Evolutionary conservation across 495 filamentous ascomycete genomes (phyloP), one percentile per base, ranked within the genome.

Genomic region (Hypoxylon lienhwacheense): DNA sequence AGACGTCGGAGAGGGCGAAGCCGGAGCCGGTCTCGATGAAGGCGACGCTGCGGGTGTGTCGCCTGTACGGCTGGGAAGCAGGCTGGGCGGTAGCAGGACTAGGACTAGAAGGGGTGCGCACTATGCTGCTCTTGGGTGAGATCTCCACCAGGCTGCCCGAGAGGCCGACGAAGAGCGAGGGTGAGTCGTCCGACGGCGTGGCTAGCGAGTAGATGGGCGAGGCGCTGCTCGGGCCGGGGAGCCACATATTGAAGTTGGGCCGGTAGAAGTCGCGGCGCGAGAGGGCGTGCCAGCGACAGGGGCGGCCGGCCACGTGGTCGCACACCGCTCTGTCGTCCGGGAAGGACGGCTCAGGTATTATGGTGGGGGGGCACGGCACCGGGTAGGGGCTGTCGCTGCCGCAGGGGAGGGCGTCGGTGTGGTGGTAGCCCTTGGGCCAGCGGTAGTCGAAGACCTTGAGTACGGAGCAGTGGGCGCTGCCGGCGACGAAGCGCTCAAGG

Each of bases 381-480:
- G 74, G 73, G 31, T 70, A 72, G 0, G 76, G 76, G 0, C 10
- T 17, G 0, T 42, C 31, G 15, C 28, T 56, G 5, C 63, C 31
- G 37, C 76, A 78, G 0, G 73, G 63, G 2, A 78, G 62, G 4
- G 64, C 67, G 1, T 68, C 59, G 7, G 71, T 75, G 36, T 78
- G 70, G 19, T 74, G 66, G 47, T 78, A 78, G 2, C 51, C 34
- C 50, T 70, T 73, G 0, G 68, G 52, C 70, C 71, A 76, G 6
- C 76, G 73, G 24, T 76, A 77, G 65, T 78, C 76, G 39, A 77
- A 78, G 1, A 78, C 53, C 42, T 76, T 75, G 48, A 78, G 21
- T 24, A 66, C 59, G 3, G 61, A 56, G 1, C 61, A 63, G 3
- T 66, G 57, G 20, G 64, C 69, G 40, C 70, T 70, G 4, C 67